Evolutionary conservation across 345 rosid species (phyloP).

Genomic region (Rhodamnia rubescens): DNA sequence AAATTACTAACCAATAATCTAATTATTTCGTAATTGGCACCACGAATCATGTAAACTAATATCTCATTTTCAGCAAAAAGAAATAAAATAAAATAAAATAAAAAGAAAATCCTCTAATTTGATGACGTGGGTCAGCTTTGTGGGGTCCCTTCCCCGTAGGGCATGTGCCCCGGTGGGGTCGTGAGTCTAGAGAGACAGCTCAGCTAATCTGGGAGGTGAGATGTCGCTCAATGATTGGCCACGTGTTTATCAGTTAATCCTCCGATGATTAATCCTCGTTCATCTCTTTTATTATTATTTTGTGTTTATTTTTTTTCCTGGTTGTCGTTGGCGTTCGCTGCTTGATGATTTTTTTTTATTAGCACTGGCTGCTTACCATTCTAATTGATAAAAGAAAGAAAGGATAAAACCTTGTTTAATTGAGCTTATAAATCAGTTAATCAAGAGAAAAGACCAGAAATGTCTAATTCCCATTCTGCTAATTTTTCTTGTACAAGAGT

Average conservation of each 20-base stretch:
- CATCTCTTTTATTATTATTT: background rate
- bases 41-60: background rate
- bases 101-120: background rate
- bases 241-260: background rate
- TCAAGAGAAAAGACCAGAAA: background rate
- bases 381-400: background rate
- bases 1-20: too few species aligned
- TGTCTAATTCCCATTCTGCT: too few species aligned
- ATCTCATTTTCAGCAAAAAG: background rate
- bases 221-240: background rate
- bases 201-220: background rate
- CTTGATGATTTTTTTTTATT: too few species aligned
- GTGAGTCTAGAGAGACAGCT: background rate
- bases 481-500: too few species aligned
- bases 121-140: background rate
- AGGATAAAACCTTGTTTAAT: background rate
- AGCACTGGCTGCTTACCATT: background rate
- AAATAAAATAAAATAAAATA: rapidly evolving
- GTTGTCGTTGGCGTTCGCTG: background rate
- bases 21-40: background rate
- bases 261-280: background rate
- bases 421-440: background rate
- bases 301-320: background rate
- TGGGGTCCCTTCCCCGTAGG: background rate
- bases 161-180: background rate